phyloP scores from a whole-genome alignment of 2,329 filamentous ascomycete species.

The Fusarium sp. region DNA sequence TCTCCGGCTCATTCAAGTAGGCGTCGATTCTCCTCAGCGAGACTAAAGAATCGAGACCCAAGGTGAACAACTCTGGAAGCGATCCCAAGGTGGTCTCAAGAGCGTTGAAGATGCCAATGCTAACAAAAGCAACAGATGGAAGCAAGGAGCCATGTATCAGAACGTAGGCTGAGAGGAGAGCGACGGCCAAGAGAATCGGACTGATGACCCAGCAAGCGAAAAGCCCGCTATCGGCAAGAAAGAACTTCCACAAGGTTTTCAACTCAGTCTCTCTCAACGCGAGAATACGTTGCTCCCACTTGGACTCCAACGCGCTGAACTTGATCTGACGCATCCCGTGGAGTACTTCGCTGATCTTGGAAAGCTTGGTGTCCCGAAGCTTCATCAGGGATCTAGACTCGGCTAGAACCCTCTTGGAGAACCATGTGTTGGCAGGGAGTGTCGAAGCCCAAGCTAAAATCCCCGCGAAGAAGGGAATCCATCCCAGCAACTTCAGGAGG shows the following conservation, averaged over 20 bases:
- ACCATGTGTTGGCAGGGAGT: conserved; percentile 75
- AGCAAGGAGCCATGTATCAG: conserved; percentile 69
- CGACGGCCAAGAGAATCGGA: conserved; percentile 77
- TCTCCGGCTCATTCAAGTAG: conserved; percentile 76
- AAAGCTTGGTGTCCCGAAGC: conserved; percentile 78
- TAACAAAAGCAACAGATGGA: conserved; percentile 83
- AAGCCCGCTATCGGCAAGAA: conserved; percentile 71
- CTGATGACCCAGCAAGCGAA: conserved; percentile 78
- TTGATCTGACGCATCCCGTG: conserved; percentile 86
- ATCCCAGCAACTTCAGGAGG: conserved; percentile 76
- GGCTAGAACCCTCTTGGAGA: conserved; percentile 71
- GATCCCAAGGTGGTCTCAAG: conserved; percentile 77
- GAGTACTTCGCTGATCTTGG: conserved; percentile 79
- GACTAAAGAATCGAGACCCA: conserved; percentile 77
- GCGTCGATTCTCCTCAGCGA: conserved; percentile 77
- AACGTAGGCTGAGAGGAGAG: conserved; percentile 77
- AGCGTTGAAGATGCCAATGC: conserved; percentile 77
- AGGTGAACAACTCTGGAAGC: conserved; percentile 77
- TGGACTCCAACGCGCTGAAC: conserved; percentile 78
- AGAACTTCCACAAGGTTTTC: conserved; percentile 72
- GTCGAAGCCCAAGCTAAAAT: conserved; percentile 72
- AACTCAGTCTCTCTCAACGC: conserved; percentile 74
- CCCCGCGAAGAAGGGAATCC: conserved; percentile 74
- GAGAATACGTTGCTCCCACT: conserved; percentile 78
- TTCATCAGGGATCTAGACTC: conserved; percentile 79